phyloP scores from a whole-genome alignment of 331 rosid genomes.

The Quercus tomentella region DNA sequence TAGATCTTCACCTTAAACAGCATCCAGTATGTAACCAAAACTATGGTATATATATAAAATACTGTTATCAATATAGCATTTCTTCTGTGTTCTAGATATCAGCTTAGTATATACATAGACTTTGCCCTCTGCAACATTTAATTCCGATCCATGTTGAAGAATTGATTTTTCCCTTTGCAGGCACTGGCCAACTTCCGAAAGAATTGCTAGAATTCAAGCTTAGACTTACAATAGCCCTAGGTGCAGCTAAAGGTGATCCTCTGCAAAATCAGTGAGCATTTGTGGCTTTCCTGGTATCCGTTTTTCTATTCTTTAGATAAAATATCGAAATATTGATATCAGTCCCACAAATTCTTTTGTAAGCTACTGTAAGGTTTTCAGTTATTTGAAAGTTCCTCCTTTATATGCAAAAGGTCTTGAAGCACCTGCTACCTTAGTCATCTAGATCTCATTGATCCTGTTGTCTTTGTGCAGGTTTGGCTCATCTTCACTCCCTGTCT shows the following conservation, averaged over 20 bases:
- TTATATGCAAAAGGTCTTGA: slow-evolving; percentile 15
- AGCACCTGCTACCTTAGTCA: slow-evolving; percentile 21
- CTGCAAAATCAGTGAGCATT: slow-evolving; percentile 99
- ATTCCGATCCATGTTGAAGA: slow-evolving; percentile 11
- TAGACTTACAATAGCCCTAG: slow-evolving; percentile 83
- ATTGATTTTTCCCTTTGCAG: slow-evolving; percentile 37
- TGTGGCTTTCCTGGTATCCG: slow-evolving; percentile 95
- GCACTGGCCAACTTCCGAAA: slow-evolving; percentile 45
- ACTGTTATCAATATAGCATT: neutral
- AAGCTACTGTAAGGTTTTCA: slow-evolving; percentile 36
- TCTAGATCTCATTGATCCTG: slow-evolving; percentile 22
- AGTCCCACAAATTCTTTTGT: slow-evolving; percentile 49
- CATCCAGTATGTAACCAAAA: slow-evolving; percentile 4
- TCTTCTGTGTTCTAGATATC: neutral
- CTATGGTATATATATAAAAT: neutral
- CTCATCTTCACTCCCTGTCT: slow-evolving; percentile 78
- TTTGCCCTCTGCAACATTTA: neutral
- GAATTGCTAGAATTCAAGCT: slow-evolving; percentile 90
- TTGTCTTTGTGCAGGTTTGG: slow-evolving; percentile 59
- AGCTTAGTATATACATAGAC: slow-evolving; percentile 3
- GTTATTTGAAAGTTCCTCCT: slow-evolving; percentile 18
- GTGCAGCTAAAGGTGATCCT: slow-evolving; percentile 99
- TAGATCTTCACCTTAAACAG: neutral
- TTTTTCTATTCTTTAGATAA: slow-evolving; percentile 70
- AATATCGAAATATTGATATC: slow-evolving; percentile 41